A percentile compares a stretch with the other conserved stretches of the same genome.
Conservation (phyloP, 345 rosid species). For the Hibiscus tridactylites region DNA sequence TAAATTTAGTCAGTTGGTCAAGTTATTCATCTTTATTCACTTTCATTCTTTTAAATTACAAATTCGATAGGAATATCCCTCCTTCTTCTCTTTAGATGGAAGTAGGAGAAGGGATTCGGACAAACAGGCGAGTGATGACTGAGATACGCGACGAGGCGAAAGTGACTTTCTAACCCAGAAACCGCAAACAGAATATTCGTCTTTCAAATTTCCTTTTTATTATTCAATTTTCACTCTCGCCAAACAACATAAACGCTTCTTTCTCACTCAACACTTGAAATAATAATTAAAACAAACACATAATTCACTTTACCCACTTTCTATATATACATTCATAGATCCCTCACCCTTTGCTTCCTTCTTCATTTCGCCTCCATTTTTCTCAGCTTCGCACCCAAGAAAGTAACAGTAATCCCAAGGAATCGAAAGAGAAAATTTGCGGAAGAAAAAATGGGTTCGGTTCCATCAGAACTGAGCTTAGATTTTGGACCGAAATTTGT, state of each 20-base stretch:
- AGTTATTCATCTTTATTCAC: no score
- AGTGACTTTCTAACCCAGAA: slow-evolving; percentile 16
- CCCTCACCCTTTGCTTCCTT: slow-evolving; percentile 15
- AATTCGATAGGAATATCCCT: no score
- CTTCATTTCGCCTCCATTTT: slow-evolving; percentile 6
- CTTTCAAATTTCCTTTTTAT: not conserved
- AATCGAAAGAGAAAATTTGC: not conserved
- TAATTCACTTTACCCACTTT: not conserved
- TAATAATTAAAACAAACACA: not conserved
- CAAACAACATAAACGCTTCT: slow-evolving; percentile 18
- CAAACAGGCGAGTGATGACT: slow-evolving; percentile 13
- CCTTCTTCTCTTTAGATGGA: no score
- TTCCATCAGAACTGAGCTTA: no score
- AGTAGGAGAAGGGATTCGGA: slow-evolving; percentile 6
- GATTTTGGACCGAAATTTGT: slow-evolving; percentile 37
- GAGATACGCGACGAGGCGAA: slow-evolving; percentile 66
- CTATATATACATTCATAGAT: slow-evolving; percentile 23
- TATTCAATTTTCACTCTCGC: not conserved
- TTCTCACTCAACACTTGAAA: not conserved
- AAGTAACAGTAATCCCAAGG: not conserved
- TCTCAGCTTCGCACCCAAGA: not conserved
- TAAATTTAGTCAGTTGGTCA: no score
- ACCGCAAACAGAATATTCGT: slow-evolving; percentile 34
- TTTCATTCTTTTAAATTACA: no score
- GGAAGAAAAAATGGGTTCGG: slow-evolving; percentile 21